phyloP scores from a whole-genome alignment of 2,329 filamentous ascomycete species.

The Colletotrichum sp. region DNA sequence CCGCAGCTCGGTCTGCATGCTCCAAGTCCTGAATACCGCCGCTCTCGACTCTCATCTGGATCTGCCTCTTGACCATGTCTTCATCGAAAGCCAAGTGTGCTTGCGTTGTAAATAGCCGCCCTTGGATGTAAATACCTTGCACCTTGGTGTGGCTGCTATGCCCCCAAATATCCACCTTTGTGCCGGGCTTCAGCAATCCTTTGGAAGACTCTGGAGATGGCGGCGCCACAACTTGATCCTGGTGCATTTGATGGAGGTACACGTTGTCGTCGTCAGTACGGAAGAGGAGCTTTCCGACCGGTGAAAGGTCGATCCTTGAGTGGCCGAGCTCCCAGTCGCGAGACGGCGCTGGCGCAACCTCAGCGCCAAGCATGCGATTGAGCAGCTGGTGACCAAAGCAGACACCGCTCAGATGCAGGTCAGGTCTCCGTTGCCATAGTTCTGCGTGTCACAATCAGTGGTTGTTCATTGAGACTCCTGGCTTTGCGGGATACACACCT shows the following conservation, averaged over 20 bases:
- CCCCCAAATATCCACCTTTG: constrained; percentile 62
- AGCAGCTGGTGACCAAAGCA: constrained; percentile 87
- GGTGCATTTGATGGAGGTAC: constrained; percentile 80
- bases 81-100: constrained; percentile 80
- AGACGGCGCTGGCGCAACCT: constrained; percentile 66
- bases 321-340: constrained; percentile 78
- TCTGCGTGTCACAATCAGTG: constrained; percentile 29
- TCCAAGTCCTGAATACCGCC: constrained; percentile 67
- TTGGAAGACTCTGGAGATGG: constrained; percentile 55
- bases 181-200: constrained; percentile 40
- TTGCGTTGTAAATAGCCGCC: constrained; percentile 74
- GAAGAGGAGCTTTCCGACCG: constrained; percentile 72
- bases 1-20: constrained; percentile 65
- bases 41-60: constrained; percentile 62
- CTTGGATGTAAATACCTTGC: constrained; percentile 75
- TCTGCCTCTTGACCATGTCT: constrained; percentile 69
- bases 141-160: constrained; percentile 68
- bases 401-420: constrained; percentile 70
- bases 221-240: constrained; percentile 70
- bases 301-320: constrained; percentile 65
- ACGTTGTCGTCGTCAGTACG: constrained; percentile 53
- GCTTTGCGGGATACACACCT: constrained; percentile 30
- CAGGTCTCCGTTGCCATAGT: constrained; percentile 53
- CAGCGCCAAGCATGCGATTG: constrained; percentile 71
- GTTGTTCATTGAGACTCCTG: neutral